phyloP scores from a whole-genome alignment of 257 asterid species.

The Scutellaria minor region DNA sequence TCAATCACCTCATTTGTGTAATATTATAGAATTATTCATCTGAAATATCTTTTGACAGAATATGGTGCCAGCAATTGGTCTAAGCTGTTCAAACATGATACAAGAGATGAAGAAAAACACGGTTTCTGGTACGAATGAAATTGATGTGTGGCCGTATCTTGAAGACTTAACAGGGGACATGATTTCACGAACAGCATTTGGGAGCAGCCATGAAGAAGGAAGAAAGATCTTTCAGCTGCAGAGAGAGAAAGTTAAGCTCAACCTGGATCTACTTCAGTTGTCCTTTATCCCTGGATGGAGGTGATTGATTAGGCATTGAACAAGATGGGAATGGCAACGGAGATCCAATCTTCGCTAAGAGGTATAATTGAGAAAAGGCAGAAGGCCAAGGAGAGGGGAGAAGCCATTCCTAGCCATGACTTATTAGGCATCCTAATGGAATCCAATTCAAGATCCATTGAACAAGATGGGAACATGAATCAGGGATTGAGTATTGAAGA shows the following conservation, averaged over 20 bases:
- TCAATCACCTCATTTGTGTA: not conserved
- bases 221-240: conserved; percentile 38
- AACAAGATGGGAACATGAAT: conserved; percentile 36
- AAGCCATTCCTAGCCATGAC: conserved; percentile 25
- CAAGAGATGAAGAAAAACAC: conserved; percentile 32
- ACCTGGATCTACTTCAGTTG: not conserved
- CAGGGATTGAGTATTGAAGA: conserved; percentile 46
- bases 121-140: not conserved
- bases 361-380: conserved; percentile 34
- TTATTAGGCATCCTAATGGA: conserved; percentile 42
- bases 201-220: conserved; percentile 41
- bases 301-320: too few species aligned
- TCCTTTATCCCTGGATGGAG: conserved; percentile 44
- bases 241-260: conserved; percentile 23
- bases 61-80: conserved; percentile 27
- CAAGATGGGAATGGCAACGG: too few species aligned
- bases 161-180: conserved; percentile 34
- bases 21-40: too few species aligned
- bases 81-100: conserved; percentile 35
- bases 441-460: conserved; percentile 22
- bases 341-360: conserved; percentile 17
- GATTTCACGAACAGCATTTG: conserved; percentile 42
- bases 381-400: conserved; percentile 32
- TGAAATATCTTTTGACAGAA: conserved; percentile 12
- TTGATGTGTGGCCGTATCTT: conserved; percentile 40